Evolutionary conservation across 352 stramenopile genomes (phyloP), one percentile per base, ranked within the genome.

Genomic region (Phytophthora chlamydospora): DNA sequence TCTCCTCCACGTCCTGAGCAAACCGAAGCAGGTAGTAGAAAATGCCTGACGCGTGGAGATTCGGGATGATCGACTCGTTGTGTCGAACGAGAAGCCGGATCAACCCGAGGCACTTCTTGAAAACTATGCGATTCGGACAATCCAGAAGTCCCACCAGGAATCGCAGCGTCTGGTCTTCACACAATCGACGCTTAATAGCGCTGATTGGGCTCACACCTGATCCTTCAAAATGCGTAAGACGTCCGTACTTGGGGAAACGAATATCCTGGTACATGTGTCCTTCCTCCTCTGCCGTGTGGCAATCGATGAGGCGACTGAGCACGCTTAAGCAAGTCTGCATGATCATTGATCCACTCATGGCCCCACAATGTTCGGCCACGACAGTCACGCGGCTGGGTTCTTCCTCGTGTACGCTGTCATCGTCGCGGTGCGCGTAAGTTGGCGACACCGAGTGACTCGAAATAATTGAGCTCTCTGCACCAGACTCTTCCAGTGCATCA

Each of bases 21-120:
- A 91, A 94, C 3, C 82, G 80, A 29, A 96, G 75, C 38, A 96
- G 65, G 47, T 94, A 96, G 46, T 96, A 96, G 65, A 96, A 96
- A 5, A 96, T 80, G 5, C 87, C 87, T 4, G 87, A 94, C 1
- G 83, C 82, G 42, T 96, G 85, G 0, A 96, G 75, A 49, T 80
- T 88, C 13, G 85, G 87, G 27, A 96, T 93, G 45, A 94, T 89
- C 27, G 83, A 64, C 52, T 93, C 85, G 43, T 96, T 94, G 69
- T 95, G 86, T 12, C 85, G 80, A 46, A 95, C 85, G 6, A 95
- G 78, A 31, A 93, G 71, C 6, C 83, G 74, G 74, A 95, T 88
- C 55, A 95, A 73, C 1, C 84, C 82, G 7, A 95, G 71, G 16
- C 80, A 90, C 27, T 93, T 92, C 64, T 91, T 91, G 53, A 93